Conservation (phyloP, 192 early-diverging fungal genomes). For the Coemansia reversa region DNA sequence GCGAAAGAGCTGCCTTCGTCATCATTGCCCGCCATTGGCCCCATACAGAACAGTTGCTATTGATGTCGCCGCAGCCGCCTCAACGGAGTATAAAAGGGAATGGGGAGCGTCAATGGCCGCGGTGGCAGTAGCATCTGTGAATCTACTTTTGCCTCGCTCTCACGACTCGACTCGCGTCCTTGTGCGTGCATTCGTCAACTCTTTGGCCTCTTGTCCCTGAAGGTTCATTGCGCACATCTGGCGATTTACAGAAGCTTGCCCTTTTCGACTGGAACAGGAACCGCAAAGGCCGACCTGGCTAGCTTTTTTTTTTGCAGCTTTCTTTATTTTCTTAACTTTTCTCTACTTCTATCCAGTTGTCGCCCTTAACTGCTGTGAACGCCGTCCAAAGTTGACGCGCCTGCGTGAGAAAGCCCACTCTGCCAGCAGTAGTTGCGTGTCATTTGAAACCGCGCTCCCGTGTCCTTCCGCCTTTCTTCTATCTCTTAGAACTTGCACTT, state of each 20-base stretch:
- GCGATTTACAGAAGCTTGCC: slow-evolving; percentile 1
- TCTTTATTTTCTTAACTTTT: slow-evolving; percentile 3
- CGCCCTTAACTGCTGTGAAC: slow-evolving; percentile 23
- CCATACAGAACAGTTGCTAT: not conserved
- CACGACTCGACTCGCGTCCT: slow-evolving; percentile 5
- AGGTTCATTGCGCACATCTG: not conserved
- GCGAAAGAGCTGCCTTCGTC: not conserved
- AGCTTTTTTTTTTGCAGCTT: not conserved
- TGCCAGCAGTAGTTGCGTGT: slow-evolving; percentile 8
- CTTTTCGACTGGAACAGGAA: not conserved
- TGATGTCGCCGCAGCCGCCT: not conserved
- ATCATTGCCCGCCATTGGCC: not conserved
- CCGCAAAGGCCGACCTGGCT: not conserved
- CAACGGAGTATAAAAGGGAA: not conserved
- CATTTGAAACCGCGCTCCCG: slow-evolving; percentile 12
- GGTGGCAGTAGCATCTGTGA: not conserved
- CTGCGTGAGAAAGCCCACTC: slow-evolving; percentile 11
- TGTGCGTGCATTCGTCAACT: not conserved
- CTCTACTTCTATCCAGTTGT: slow-evolving; percentile 6
- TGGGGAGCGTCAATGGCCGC: not conserved
- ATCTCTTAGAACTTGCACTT: not conserved
- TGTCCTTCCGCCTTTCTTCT: not conserved
- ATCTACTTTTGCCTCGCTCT: not conserved
- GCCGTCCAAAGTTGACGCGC: slow-evolving; percentile 9
- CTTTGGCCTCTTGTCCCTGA: not conserved